A percentile compares a stretch with the other conserved stretches of the same genome.
phyloP scores from a whole-genome alignment of 2,329 filamentous ascomycete species.

The Neonectria punicea region DNA sequence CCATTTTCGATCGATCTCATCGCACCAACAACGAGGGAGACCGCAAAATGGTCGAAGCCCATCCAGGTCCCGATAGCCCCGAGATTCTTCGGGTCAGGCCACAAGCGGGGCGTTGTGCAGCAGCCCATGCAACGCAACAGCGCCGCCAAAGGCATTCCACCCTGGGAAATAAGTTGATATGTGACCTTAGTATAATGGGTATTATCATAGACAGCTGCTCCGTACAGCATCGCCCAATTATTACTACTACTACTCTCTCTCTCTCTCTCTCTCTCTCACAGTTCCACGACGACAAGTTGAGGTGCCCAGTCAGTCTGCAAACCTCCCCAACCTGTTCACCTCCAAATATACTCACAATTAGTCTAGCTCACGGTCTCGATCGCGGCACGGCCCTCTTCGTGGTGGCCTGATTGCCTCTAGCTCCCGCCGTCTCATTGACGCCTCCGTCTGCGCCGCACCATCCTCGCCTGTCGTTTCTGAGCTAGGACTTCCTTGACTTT shows the following conservation, averaged over 20 bases:
- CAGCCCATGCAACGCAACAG: background rate
- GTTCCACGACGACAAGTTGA: background rate
- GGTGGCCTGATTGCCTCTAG: background rate
- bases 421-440: background rate
- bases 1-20: slow-evolving; percentile 28
- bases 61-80: slow-evolving; percentile 26
- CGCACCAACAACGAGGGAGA: slow-evolving; percentile 7
- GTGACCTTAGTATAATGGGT: too few species aligned
- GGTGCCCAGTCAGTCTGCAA: background rate
- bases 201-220: too few species aligned
- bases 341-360: too few species aligned
- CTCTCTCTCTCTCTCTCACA: too few species aligned
- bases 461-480: background rate
- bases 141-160: too few species aligned
- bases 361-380: background rate
- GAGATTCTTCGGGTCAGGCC: slow-evolving; percentile 41
- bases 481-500: background rate
- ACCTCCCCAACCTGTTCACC: background rate
- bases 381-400: background rate
- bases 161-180: background rate
- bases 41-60: slow-evolving; percentile 6
- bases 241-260: too few species aligned
- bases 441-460: background rate
- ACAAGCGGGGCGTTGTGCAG: slow-evolving; percentile 36
- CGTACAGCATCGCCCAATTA: too few species aligned